A percentile compares a stretch with the other conserved stretches of the same genome.
These are phyloP conservation scores for Rhizopogon vulgaris DNA, from an alignment of 768 basidiomycete species.

Conservation along the genomic window DNA sequence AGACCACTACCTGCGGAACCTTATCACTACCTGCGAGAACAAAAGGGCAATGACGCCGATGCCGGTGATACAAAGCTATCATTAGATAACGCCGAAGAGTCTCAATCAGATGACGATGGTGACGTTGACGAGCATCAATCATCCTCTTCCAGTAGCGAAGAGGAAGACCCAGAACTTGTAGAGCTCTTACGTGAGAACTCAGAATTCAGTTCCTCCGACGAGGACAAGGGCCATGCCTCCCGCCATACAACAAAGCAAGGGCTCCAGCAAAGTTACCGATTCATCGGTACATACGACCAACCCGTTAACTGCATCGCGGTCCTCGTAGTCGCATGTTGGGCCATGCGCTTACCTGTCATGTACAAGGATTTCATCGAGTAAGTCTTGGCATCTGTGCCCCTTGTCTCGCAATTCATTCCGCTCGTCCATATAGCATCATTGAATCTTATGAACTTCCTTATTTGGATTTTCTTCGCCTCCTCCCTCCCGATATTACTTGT, in stretches of 20 bases:
- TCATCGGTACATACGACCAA: slow-evolving; percentile 27
- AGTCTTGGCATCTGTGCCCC: slow-evolving; percentile 16
- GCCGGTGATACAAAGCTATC: slow-evolving; percentile 2
- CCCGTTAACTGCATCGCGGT: slow-evolving; percentile 56
- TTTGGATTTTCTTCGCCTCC: slow-evolving; percentile 57
- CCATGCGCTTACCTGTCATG: slow-evolving; percentile 67
- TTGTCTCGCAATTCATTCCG: slow-evolving; percentile 1
- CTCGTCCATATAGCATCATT: slow-evolving; percentile 47
- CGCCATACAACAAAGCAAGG: slow-evolving; percentile 2
- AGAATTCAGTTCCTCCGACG: slow-evolving; percentile 21
- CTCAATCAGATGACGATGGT: slow-evolving; percentile 13
- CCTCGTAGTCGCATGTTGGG: slow-evolving; percentile 74
- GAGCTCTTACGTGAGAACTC: slow-evolving; percentile 35
- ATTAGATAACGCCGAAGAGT: slow-evolving; percentile 1
- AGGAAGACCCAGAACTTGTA: slow-evolving; percentile 30
- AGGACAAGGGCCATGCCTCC: slow-evolving; percentile 5
- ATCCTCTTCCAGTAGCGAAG: slow-evolving; percentile 14
- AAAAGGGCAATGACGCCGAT: slow-evolving; percentile 14
- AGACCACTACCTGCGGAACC: slow-evolving; percentile 59
- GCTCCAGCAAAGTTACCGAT: slow-evolving; percentile 8
- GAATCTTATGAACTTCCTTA: slow-evolving; percentile 77
- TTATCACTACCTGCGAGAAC: slow-evolving; percentile 40
- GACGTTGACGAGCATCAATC: slow-evolving; percentile 2
- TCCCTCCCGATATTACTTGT: slow-evolving; percentile 54
- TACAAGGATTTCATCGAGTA: slow-evolving; percentile 73